phyloP scores from a whole-genome alignment of 495 filamentous ascomycete genomes.

The Aspergillus coremiiformis region DNA sequence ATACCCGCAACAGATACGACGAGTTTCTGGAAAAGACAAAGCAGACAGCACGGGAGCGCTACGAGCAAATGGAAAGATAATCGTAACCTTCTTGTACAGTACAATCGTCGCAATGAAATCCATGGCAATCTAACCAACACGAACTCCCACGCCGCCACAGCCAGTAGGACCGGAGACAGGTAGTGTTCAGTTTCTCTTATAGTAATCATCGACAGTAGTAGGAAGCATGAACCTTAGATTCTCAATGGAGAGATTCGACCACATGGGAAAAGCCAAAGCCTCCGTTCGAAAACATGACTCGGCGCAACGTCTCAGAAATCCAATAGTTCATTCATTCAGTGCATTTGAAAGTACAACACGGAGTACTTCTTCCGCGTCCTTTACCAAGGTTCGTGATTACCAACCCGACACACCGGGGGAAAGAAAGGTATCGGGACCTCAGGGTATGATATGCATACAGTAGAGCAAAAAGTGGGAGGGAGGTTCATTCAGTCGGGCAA shows the following conservation, averaged over 20 bases:
- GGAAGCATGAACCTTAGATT: conserved; percentile 1
- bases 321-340: conserved; percentile 3
- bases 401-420: too few species aligned
- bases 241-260: conserved; percentile 1
- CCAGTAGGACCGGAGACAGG: too few species aligned
- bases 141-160: too few species aligned
- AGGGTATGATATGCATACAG: background rate
- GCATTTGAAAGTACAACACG: conserved; percentile 2
- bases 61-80: conserved; percentile 49
- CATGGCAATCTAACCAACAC: too few species aligned
- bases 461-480: background rate
- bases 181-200: too few species aligned
- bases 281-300: conserved; percentile 1
- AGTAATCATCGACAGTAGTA: background rate
- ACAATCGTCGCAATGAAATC: background rate
- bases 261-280: conserved; percentile 1
- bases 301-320: background rate
- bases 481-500: too few species aligned
- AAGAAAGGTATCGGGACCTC: too few species aligned
- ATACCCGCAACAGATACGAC: conserved; percentile 59
- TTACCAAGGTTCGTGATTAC: too few species aligned
- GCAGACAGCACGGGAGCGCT: conserved; percentile 73
- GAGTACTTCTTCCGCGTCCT: too few species aligned
- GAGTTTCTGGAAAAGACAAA: conserved; percentile 74
- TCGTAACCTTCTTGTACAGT: background rate